A percentile compares a stretch with the other conserved stretches of the same genome.
Evolutionary conservation across 1,284 basidiomycete genomes (phyloP).

Genomic region (Athelia sp.): DNA sequence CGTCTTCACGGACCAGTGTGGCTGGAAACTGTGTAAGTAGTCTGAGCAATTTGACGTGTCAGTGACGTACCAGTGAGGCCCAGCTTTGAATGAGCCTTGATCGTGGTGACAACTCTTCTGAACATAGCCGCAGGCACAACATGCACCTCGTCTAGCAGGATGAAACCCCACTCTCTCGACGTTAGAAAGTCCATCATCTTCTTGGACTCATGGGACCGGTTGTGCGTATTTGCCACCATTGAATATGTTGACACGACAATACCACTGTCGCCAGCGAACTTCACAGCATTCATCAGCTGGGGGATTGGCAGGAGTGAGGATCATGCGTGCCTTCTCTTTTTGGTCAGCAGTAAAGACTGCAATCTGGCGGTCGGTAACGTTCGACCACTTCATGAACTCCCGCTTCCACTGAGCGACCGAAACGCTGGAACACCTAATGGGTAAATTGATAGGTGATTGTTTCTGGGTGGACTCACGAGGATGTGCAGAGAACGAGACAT

Average conservation of each 20-base stretch:
- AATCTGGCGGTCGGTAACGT: conserved; percentile 92
- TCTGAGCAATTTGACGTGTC: not conserved
- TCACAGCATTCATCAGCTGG: conserved; percentile 10
- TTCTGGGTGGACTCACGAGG: conserved; percentile 62
- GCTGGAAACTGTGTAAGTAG: conserved; percentile 40
- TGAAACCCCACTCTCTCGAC: conserved; percentile 93
- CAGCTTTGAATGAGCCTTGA: conserved; percentile 96
- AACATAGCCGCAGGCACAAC: conserved; percentile 98
- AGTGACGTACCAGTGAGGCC: conserved; percentile 75
- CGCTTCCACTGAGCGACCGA: conserved; percentile 98
- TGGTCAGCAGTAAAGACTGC: conserved; percentile 95
- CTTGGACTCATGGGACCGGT: conserved; percentile 93
- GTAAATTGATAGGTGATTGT: conserved; percentile 23
- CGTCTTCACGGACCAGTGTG: conserved; percentile 97
- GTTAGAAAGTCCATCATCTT: conserved; percentile 99
- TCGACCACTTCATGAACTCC: conserved; percentile 97
- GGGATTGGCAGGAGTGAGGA: conserved; percentile 3
- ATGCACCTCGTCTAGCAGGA: conserved; percentile 94
- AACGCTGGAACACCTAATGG: conserved; percentile 50
- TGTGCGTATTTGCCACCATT: conserved; percentile 96
- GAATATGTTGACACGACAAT: conserved; percentile 98
- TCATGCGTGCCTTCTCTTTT: conserved; percentile 78
- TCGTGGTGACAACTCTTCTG: conserved; percentile 90
- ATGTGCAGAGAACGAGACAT: conserved; percentile 95
- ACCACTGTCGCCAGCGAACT: conserved; percentile 93